A percentile compares a stretch with the other conserved stretches of the same genome.
Evolutionary conservation across 495 filamentous ascomycete genomes (phyloP).

Genomic region (Melanomma pulvis-pyrius): DNA sequence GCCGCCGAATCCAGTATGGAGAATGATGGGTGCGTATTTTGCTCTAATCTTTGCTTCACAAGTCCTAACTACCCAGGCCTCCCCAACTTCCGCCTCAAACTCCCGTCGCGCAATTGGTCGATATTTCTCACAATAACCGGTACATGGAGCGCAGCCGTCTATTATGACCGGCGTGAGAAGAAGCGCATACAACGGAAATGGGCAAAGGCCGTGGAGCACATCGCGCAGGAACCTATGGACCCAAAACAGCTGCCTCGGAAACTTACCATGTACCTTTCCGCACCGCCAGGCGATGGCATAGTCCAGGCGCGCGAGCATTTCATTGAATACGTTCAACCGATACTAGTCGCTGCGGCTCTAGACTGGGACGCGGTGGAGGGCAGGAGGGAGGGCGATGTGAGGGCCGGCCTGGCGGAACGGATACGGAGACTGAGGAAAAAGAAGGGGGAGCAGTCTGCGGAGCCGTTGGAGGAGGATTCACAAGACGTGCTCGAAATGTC

Average conservation of each 20-base stretch:
- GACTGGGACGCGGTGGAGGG: constrained; percentile 97
- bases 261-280: constrained; percentile 81
- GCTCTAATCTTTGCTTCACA: not conserved
- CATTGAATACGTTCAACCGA: constrained; percentile 91
- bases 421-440: constrained; percentile 69
- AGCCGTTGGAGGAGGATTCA: constrained; percentile 55
- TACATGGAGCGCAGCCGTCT: constrained; percentile 72
- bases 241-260: constrained; percentile 75
- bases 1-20: constrained; percentile 37
- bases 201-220: constrained; percentile 81
- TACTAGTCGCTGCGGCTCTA: constrained; percentile 83
- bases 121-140: constrained; percentile 85
- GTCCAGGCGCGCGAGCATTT: constrained; percentile 86
- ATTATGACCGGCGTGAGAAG: constrained; percentile 91
- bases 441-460: constrained; percentile 53
- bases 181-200: constrained; percentile 80
- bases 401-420: constrained; percentile 77
- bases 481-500: constrained; percentile 37
- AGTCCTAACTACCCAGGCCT: constrained; percentile 54
- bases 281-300: constrained; percentile 83
- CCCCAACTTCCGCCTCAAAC: constrained; percentile 75
- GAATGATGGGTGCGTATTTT: constrained; percentile 35
- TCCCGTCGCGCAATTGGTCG: constrained; percentile 96
- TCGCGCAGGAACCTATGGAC: constrained; percentile 74
- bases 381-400: constrained; percentile 81